A percentile compares a stretch with the other conserved stretches of the same genome.
phyloP scores from a whole-genome alignment of 306 rosid genomes.

The Myrica gale region DNA sequence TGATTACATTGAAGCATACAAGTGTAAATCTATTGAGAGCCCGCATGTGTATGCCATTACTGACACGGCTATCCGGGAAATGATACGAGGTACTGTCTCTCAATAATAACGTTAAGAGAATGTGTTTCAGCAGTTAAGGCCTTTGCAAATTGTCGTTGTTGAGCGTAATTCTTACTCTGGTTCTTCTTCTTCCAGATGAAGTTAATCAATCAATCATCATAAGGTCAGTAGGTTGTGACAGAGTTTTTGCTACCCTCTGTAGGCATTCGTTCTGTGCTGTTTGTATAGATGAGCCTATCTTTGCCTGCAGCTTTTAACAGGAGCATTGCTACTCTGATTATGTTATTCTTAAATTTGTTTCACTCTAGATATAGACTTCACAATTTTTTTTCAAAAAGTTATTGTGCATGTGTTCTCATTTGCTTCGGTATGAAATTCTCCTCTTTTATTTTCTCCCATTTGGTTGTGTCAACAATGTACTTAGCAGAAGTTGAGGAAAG shows the following conservation, averaged over 20 bases:
- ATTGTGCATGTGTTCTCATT: background rate
- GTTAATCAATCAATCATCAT: constrained; percentile 94
- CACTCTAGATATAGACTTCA: no score
- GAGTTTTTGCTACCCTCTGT: background rate
- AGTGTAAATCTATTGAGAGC: constrained; percentile 59
- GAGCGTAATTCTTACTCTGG: constrained; percentile 26
- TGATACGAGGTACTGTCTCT: constrained; percentile 68
- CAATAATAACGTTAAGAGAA: constrained; percentile 10
- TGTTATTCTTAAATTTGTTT: background rate
- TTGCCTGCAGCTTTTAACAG: constrained; percentile 8
- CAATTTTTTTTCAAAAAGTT: no score
- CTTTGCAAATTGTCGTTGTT: constrained; percentile 24
- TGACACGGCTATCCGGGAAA: constrained; percentile 88
- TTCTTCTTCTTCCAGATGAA: constrained; percentile 71
- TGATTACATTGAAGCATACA: constrained; percentile 83
- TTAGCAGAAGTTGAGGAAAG: background rate
- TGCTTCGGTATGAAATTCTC: background rate
- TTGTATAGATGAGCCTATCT: constrained; percentile 3
- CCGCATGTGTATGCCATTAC: constrained; percentile 99
- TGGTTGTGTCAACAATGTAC: background rate
- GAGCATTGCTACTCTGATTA: background rate
- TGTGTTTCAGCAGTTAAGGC: constrained; percentile 22
- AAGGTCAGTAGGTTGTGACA: constrained; percentile 57
- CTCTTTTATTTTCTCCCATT: background rate
- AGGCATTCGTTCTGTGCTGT: background rate